Evolutionary conservation across 2,329 filamentous ascomycete species (phyloP), one percentile per base, ranked within the genome.

Genomic region (Microcyclospora pomicola): DNA sequence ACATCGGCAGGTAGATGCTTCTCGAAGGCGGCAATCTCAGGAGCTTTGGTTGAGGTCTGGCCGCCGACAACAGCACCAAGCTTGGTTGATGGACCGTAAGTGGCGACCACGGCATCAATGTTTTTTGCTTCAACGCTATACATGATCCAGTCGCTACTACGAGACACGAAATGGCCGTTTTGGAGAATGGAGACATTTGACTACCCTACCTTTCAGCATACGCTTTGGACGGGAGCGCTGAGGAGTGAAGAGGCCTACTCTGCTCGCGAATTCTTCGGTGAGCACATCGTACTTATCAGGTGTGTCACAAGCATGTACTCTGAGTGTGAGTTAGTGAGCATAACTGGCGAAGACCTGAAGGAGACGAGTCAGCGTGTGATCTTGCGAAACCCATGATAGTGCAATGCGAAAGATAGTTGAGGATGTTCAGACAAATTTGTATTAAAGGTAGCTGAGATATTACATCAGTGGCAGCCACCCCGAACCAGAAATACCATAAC

Each of bases 21-120:
- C 52, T 96, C 88, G 51, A 98, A 95, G 2, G 91, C 88, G 28
- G 77, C 77, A 53, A 98, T 91, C 61, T 98, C 91, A 14, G 91
- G 91, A 35, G 85, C 86, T 64, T 98, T 98, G 71, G 91, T 98
- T 1, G 91, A 96, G 1, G 91, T 98, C 61, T 98, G 91, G 7
- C 91, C 91, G 42, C 91, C 92, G 15, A 98, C 91, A 45, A 98
- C 92, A 47, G 91, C 91, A 46, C 83, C 82, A 55, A 91, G 73
- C 60, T 95, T 96, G 41, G 91, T 98, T 48, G 91, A 95, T 52
- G 88, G 88, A 47, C 87, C 91, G 61, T 85, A 98, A 53, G 80
- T 70, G 45, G 80, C 80, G 54, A 95, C 91, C 52, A 95, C 83
- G 49, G 72, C 73, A 58, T 85, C 82, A 61, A 98, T 93, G 48